Evolutionary conservation across 257 asterid species (phyloP).

Genomic region (Fraxinus anomala): DNA sequence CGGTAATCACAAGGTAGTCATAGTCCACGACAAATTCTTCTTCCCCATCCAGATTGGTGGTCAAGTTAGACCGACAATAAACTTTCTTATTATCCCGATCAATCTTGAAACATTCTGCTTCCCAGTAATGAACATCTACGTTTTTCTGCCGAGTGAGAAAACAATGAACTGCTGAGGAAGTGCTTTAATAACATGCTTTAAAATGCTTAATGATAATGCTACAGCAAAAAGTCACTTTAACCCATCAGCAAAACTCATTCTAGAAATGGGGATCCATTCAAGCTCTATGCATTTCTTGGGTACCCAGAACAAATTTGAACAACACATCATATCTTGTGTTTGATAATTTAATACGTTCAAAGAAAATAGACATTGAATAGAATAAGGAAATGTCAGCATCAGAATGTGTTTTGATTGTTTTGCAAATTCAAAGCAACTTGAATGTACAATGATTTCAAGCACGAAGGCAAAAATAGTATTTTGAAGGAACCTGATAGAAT

Average conservation of each 20-base stretch:
- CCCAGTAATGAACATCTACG: slow-evolving; percentile 60
- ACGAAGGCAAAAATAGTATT: background rate
- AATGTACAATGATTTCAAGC: background rate
- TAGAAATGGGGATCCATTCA: background rate
- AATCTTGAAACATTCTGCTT: slow-evolving; percentile 85
- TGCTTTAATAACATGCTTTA: slow-evolving; percentile 5
- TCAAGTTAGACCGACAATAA: slow-evolving; percentile 65
- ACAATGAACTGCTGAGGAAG: slow-evolving; percentile 6
- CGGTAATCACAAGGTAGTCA: slow-evolving; percentile 84
- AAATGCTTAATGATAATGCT: background rate
- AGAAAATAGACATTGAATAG: background rate
- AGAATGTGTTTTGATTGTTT: background rate
- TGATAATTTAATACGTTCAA: slow-evolving; percentile 10
- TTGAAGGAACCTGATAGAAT: slow-evolving; percentile 10
- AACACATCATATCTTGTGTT: background rate
- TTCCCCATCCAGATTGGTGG: slow-evolving; percentile 46
- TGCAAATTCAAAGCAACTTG: background rate
- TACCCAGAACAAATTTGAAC: background rate
- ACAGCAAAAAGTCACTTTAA: background rate
- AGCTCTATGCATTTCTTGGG: slow-evolving; percentile 7
- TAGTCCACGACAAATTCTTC: slow-evolving; percentile 85
- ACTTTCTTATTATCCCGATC: slow-evolving; percentile 81
- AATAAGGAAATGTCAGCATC: background rate
- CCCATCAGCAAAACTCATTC: background rate
- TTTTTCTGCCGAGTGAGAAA: slow-evolving; percentile 62